These are phyloP conservation scores for Pestalotiopsis sp. DNA, from an alignment of 2,329 filamentous ascomycete species.

Conservation along the genomic window DNA sequence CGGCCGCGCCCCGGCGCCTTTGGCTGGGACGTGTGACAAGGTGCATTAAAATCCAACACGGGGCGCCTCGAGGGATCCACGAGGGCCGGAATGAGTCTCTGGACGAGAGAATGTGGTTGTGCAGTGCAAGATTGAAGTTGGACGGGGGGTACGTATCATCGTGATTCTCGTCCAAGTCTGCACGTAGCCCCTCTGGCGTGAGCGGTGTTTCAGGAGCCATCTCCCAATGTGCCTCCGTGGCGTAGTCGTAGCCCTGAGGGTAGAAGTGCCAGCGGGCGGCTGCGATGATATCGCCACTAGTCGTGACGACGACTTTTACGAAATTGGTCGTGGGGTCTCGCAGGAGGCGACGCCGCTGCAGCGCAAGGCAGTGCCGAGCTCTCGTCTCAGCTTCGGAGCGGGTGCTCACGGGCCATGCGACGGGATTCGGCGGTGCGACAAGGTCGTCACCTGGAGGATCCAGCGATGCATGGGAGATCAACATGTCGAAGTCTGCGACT, in stretches of 20 bases:
- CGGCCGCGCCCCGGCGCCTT: slow-evolving; percentile 15
- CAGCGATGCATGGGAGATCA: slow-evolving; percentile 1
- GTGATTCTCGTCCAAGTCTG: not conserved
- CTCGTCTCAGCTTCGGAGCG: slow-evolving; percentile 2
- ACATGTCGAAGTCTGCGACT: slow-evolving; percentile 2
- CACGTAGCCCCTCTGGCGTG: not conserved
- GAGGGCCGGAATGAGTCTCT: slow-evolving; percentile 19
- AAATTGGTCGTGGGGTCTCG: slow-evolving; percentile 19
- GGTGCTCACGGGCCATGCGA: slow-evolving; percentile 19
- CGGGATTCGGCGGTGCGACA: slow-evolving; percentile 13
- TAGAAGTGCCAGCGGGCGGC: slow-evolving; percentile 25
- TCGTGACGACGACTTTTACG: slow-evolving; percentile 21
- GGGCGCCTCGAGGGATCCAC: slow-evolving; percentile 17
- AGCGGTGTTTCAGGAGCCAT: slow-evolving; percentile 9
- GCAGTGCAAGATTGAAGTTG: slow-evolving; percentile 20
- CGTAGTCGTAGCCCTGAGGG: slow-evolving; percentile 19
- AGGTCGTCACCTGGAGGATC: slow-evolving; percentile 11
- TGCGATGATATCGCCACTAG: slow-evolving; percentile 16
- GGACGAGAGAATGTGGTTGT: slow-evolving; percentile 20
- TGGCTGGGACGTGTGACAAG: slow-evolving; percentile 20
- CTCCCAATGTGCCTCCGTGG: slow-evolving; percentile 18
- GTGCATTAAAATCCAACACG: slow-evolving; percentile 26
- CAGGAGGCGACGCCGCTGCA: slow-evolving; percentile 20
- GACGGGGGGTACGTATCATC: slow-evolving; percentile 13
- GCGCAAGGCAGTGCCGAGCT: slow-evolving; percentile 12